Evolutionary conservation across 2,329 filamentous ascomycete genomes (phyloP).

Genomic region (Sporothrix luriei): DNA sequence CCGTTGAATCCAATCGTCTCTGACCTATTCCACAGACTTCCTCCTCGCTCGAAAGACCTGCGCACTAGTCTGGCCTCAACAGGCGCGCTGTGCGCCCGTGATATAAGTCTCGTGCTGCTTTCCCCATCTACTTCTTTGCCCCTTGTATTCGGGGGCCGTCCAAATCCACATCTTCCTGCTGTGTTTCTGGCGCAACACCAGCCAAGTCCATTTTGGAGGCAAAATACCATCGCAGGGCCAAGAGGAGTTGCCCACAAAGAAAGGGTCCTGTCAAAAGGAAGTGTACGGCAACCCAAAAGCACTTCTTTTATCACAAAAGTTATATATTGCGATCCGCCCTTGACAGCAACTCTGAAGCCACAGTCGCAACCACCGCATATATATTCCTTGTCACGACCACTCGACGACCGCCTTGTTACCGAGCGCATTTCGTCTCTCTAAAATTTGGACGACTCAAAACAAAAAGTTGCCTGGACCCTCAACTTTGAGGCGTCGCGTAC

Average conservation of each 20-base stretch:
- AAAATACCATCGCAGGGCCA: neutral
- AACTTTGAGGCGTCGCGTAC: neutral
- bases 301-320: too few relatives aligned
- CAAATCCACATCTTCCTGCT: neutral
- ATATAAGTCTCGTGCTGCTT: constrained; percentile 23
- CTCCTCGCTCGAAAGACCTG: neutral
- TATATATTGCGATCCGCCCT: too few relatives aligned
- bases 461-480: constrained; percentile 5
- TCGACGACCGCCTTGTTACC: neutral
- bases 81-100: constrained; percentile 1
- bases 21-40: constrained; percentile 14
- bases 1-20: constrained; percentile 17
- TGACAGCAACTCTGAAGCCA: neutral
- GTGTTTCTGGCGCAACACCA: constrained; percentile 7
- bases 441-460: neutral
- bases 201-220: constrained; percentile 7
- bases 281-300: neutral
- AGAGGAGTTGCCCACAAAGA: neutral
- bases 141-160: neutral
- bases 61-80: constrained; percentile 8
- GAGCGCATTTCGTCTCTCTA: neutral
- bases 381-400: neutral
- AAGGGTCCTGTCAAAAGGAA: neutral
- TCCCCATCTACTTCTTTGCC: neutral
- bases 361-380: constrained; percentile 13